Conservation (phyloP, 2,329 filamentous ascomycete genomes). For the Trichoderma asperellum region DNA sequence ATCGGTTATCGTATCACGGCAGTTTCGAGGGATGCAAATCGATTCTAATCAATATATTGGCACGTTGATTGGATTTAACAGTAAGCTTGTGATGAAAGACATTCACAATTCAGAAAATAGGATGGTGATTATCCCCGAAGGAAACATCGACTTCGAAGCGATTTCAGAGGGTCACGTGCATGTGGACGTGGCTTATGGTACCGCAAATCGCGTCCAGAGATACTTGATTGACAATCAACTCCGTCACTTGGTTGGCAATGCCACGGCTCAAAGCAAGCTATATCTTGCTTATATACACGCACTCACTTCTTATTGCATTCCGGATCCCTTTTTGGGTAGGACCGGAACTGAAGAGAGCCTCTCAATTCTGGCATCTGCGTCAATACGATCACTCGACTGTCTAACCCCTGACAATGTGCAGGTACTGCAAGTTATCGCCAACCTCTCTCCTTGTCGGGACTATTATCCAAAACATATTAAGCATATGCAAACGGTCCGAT, state of each 20-base stretch:
- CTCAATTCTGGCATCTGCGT: slow-evolving; percentile 51
- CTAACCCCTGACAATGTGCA: slow-evolving; percentile 16
- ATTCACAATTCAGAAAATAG: neutral
- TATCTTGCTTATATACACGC: slow-evolving; percentile 57
- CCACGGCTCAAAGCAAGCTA: slow-evolving; percentile 57
- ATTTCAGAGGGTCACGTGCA: neutral
- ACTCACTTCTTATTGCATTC: slow-evolving; percentile 55
- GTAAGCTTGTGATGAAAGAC: slow-evolving; percentile 51
- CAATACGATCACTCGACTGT: slow-evolving; percentile 49
- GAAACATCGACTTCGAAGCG: neutral
- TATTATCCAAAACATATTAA: slow-evolving; percentile 46
- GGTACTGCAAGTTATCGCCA: neutral
- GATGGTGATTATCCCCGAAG: neutral
- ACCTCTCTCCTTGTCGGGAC: slow-evolving; percentile 10
- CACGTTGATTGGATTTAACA: slow-evolving; percentile 53
- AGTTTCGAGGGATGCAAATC: slow-evolving; percentile 55
- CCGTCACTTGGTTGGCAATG: slow-evolving; percentile 54
- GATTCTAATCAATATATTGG: slow-evolving; percentile 51
- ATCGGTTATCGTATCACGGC: slow-evolving; percentile 40
- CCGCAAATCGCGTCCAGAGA: neutral
- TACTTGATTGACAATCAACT: slow-evolving; percentile 51
- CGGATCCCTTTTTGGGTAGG: slow-evolving; percentile 51
- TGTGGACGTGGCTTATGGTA: neutral
- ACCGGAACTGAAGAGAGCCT: slow-evolving; percentile 62
- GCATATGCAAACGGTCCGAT: slow-evolving; percentile 53